Conservation (phyloP, 352 stramenopile species). For the Phytophthora rubi region DNA sequence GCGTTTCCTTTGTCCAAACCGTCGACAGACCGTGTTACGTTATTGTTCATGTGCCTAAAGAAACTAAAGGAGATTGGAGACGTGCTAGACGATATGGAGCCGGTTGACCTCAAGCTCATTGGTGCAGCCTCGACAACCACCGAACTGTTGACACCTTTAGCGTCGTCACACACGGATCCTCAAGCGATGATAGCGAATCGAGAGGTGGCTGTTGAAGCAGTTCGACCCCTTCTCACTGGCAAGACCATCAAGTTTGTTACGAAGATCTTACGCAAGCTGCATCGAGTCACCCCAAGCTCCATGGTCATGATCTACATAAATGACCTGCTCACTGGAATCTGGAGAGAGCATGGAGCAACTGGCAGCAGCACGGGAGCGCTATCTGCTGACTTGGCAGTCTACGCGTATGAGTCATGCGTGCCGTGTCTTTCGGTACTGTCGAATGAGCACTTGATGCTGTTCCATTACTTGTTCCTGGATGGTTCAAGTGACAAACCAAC, state of each 20-base stretch:
- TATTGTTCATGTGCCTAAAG: conserved; percentile 85
- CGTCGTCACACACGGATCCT: conserved; percentile 18
- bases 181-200: conserved; percentile 21
- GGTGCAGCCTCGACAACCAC: conserved; percentile 41
- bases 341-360: conserved; percentile 41
- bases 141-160: conserved; percentile 49
- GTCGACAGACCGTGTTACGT: conserved; percentile 58
- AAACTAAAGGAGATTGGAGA: conserved; percentile 63
- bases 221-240: conserved; percentile 55
- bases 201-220: conserved; percentile 48
- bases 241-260: conserved; percentile 77
- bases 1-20: conserved; percentile 62
- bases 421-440: conserved; percentile 70
- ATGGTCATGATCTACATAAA: conserved; percentile 80
- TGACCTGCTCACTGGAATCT: conserved; percentile 49
- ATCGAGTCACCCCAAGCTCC: conserved; percentile 60
- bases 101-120: conserved; percentile 67
- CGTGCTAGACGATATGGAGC: conserved; percentile 15
- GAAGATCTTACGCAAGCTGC: conserved; percentile 76
- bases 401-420: conserved; percentile 75
- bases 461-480: conserved; percentile 57
- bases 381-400: conserved; percentile 53
- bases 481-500: conserved; percentile 20
- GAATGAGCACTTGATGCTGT: conserved; percentile 72
- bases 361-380: conserved; percentile 16